These are phyloP conservation scores for Iberis amara DNA, from an alignment of 441 rosid species.

Conservation along the genomic window DNA sequence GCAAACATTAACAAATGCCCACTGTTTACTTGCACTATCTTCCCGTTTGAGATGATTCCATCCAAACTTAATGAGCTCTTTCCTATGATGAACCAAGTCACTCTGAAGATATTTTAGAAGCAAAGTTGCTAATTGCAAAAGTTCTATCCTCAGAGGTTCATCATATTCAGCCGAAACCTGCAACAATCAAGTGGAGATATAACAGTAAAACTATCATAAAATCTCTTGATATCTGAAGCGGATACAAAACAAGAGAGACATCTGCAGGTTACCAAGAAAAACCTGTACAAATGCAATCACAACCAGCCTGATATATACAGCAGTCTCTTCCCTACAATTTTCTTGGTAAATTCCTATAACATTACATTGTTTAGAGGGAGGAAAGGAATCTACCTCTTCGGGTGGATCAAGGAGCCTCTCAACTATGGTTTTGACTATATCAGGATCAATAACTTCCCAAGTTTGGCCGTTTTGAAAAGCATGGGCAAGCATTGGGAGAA, in stretches of 20 bases:
- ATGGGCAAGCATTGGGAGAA: constrained; percentile 99
- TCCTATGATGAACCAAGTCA: constrained; percentile 96
- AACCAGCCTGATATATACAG: constrained; percentile 9
- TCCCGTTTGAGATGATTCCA: constrained; percentile 99
- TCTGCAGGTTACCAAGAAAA: not conserved
- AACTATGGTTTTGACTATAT: constrained; percentile 84
- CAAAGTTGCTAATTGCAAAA: constrained; percentile 94
- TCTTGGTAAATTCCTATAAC: not conserved
- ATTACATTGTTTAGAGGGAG: constrained; percentile 3
- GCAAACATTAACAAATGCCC: constrained; percentile 99
- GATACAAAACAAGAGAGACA: not conserved
- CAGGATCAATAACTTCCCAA: constrained; percentile 95
- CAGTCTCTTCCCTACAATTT: not conserved
- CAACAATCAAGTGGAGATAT: constrained; percentile 27
- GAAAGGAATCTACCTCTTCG: constrained; percentile 75
- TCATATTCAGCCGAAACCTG: constrained; percentile 98
- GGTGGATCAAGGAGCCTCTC: constrained; percentile 99
- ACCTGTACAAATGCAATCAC: constrained; percentile 7
- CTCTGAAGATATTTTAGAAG: constrained; percentile 93
- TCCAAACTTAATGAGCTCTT: constrained; percentile 98
- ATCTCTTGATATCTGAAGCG: constrained; percentile 1
- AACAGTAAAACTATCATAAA: constrained; percentile 14
- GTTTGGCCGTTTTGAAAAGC: constrained; percentile 88
- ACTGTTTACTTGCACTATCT: constrained; percentile 99
- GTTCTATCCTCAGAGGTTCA: constrained; percentile 97